Evolutionary conservation across 345 rosid genomes (phyloP).

Genomic region (Acer negundo): DNA sequence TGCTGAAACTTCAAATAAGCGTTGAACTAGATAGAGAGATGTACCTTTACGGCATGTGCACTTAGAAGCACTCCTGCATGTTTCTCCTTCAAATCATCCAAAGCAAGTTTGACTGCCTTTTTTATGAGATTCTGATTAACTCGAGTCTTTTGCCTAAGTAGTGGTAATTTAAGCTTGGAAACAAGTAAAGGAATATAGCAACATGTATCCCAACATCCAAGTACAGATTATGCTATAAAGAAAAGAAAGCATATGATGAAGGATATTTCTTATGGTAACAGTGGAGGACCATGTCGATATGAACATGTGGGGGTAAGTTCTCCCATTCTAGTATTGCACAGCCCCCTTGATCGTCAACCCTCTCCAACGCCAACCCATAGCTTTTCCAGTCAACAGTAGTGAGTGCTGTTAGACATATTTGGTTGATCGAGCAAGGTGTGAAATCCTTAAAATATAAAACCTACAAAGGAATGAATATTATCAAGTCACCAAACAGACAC

Average conservation of each 20-base stretch:
- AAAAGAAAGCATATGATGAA: constrained; percentile 12
- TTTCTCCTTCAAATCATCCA: constrained; percentile 80
- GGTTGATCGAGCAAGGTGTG: constrained; percentile 53
- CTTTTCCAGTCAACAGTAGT: constrained; percentile 77
- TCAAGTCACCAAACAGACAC: constrained; percentile 17
- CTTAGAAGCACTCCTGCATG: constrained; percentile 72
- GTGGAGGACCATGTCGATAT: constrained; percentile 63
- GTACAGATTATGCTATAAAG: not conserved
- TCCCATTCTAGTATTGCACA: constrained; percentile 63
- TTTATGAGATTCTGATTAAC: constrained; percentile 51
- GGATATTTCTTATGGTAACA: constrained; percentile 72
- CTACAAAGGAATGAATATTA: constrained; percentile 39
- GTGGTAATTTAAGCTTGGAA: constrained; percentile 32
- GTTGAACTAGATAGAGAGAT: constrained; percentile 4
- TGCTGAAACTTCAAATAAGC: not conserved
- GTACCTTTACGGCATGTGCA: constrained; percentile 73
- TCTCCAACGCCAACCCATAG: constrained; percentile 66
- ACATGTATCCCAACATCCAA: not conserved
- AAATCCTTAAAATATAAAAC: constrained; percentile 74
- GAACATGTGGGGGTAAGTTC: constrained; percentile 54
- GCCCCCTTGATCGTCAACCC: constrained; percentile 49
- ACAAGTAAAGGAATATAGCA: constrained; percentile 45
- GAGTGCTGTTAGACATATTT: constrained; percentile 54
- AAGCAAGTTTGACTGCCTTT: constrained; percentile 64
- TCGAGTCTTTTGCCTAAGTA: constrained; percentile 43